Evolutionary conservation across 495 filamentous ascomycete genomes (phyloP), one percentile per base, ranked within the genome.

Genomic region (Acidiella bohemica): DNA sequence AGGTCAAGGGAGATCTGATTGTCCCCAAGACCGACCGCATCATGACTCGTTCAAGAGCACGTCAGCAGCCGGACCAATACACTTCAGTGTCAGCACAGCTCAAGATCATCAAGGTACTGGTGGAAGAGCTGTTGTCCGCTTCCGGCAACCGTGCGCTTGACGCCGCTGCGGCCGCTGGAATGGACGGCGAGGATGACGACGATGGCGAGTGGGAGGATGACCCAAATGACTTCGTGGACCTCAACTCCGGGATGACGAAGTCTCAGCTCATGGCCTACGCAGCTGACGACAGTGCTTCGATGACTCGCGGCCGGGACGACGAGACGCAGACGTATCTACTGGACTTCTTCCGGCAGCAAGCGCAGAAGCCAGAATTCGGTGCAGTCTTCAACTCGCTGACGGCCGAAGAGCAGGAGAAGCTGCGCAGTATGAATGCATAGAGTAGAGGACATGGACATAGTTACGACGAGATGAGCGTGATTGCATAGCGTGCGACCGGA

Each of bases 61-160:
- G 81, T 56, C 67, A 72, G 42, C 75, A 85, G 52, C 90, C 90
- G 2, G 86, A 93, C 51, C 78, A 74, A 53, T 96, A 75, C 64
- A 93, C 88, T n/a, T 75, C 78, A 42, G 77, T 96, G 32, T 68
- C 85, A 0, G 85, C 85, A 0, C 76, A 82, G 2, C 65, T 97
- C 53, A 97, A 97, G 64, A 94, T 97, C 54, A 63, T 94, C 60
- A 97, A 97, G 65, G 80, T 97, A 6, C 72, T 97, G 0, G 76
- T 95, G 35, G 81, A 93, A 55, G 90, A 97, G 59, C 71, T 97
- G 19, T 65, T 66, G 16, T 77, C 80, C 3, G 77, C 80, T 12
- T 42, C 46, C 18, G 56, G 55, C 23, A 33, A 43, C 7, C 44
- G 44, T 20, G 22, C 45, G 6, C 25, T 57, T 14, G 70, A 54